A percentile compares a stretch with the other conserved stretches of the same genome.
These are phyloP conservation scores for Cadophora malorum DNA, from an alignment of 2,329 filamentous ascomycete species.

Conservation along the genomic window DNA sequence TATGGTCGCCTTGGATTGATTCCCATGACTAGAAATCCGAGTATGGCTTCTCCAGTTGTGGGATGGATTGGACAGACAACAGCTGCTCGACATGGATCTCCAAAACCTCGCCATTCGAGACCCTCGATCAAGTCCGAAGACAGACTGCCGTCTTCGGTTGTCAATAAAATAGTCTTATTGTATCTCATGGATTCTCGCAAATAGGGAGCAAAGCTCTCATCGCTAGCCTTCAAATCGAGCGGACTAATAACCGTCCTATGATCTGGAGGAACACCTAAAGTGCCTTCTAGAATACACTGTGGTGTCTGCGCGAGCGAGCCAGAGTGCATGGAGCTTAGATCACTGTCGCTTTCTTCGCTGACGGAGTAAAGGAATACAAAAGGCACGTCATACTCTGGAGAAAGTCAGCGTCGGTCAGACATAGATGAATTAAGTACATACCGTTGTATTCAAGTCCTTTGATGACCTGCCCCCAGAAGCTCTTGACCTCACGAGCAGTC, in stretches of 20 bases:
- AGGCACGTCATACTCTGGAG: constrained; percentile 69
- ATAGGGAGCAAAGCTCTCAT: constrained; percentile 76
- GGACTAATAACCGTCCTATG: constrained; percentile 66
- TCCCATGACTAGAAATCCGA: constrained; percentile 81
- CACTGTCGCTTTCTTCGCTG: constrained; percentile 72
- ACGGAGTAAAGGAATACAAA: constrained; percentile 81
- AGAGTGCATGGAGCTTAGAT: constrained; percentile 74
- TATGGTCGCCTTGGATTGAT: constrained; percentile 80
- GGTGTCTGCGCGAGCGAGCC: constrained; percentile 67
- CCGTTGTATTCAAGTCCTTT: constrained; percentile 74
- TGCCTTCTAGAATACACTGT: constrained; percentile 73
- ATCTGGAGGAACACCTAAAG: constrained; percentile 69
- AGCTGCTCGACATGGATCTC: constrained; percentile 71
- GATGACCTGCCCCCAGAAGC: constrained; percentile 76
- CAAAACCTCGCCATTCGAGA: constrained; percentile 73
- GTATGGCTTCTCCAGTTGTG: constrained; percentile 72
- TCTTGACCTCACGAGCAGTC: constrained; percentile 72
- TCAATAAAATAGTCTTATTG: constrained; percentile 70
- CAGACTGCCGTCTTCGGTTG: constrained; percentile 69
- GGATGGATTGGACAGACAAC: constrained; percentile 82
- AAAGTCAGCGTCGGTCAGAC: constrained; percentile 18
- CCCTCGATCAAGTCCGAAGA: constrained; percentile 69
- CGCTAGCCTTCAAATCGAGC: constrained; percentile 73
- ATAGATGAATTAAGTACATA: background rate
- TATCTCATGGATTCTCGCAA: constrained; percentile 79